Evolutionary conservation across 768 basidiomycete genomes (phyloP), one percentile per base, ranked within the genome.

Genomic region (Tricholoma hemisulphureum): DNA sequence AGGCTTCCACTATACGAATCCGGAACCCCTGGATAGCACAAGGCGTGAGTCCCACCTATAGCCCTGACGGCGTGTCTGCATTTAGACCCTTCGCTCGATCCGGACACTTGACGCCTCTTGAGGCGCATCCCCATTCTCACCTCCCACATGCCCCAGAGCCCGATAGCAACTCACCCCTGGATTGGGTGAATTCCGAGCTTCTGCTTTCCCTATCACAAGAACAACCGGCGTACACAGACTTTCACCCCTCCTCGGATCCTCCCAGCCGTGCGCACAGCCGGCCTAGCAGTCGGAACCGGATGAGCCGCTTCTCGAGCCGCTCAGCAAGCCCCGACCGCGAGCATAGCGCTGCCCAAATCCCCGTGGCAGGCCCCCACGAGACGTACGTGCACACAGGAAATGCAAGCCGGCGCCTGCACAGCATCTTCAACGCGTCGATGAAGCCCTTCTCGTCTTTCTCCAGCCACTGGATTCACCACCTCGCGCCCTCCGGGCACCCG

Each of bases 111-210:
- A 74, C 81, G 5, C 81, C 81, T 0, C 64, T 77, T 2, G 70
- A 76, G 45, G 67, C 72, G 3, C 73, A 76, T 58, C 61, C 63
- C 41, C 71, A 73, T 57, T 73, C 73, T 2, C 77, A 79, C 45
- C 71, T 81, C 8, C 81, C 83, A 2, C 78, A 79, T 41, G 74
- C 66, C 11, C 83, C 80, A 18, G 77, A 73, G 14, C 68, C 81
- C 20, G 77, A 74, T 52, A 63, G 72, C 41, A 72, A 72, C 55
- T 75, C 80, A 0, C 80, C 84, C 3, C 77, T 91, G 53, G 87
- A 91, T 53, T 92, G 89, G 85, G 83, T 93, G 56, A 92, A 94
- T 70, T 89, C 89, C 5, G 94, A 95, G 72, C 80, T 96, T 3
- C 75, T 95, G 51, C 75, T 88, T 14, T 88, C 86, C 1, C 75